phyloP scores from a whole-genome alignment of 305 asterid genomes.

The Fraxinus sp. region DNA sequence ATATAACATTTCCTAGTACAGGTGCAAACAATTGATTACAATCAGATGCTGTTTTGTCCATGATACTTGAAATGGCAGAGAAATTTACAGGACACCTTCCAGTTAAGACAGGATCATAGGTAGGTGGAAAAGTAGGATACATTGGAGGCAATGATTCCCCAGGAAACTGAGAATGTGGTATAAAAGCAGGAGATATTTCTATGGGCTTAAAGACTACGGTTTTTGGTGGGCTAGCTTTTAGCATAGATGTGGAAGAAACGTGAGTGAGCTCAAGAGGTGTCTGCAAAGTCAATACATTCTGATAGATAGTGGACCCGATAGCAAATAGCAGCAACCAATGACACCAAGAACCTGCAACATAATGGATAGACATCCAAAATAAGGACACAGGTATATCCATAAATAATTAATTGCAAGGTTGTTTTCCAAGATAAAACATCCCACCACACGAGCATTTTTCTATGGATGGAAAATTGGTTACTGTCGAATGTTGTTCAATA shows the following conservation, averaged over 20 bases:
- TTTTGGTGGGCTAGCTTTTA: constrained; percentile 60
- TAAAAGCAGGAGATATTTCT: constrained; percentile 79
- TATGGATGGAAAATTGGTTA: background rate
- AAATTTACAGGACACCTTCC: constrained; percentile 94
- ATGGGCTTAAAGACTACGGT: constrained; percentile 73
- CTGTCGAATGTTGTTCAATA: background rate
- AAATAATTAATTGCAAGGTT: background rate
- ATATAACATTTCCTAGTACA: constrained; percentile 80
- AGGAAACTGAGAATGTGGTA: constrained; percentile 67
- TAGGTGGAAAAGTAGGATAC: constrained; percentile 78
- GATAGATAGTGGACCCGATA: constrained; percentile 62
- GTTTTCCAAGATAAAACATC: background rate
- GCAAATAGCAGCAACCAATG: constrained; percentile 52
- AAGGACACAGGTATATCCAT: background rate
- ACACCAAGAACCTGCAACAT: constrained; percentile 63
- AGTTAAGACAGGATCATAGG: constrained; percentile 82
- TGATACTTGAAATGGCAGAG: constrained; percentile 68
- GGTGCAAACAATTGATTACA: constrained; percentile 72
- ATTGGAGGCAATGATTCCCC: constrained; percentile 80
- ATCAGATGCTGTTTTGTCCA: constrained; percentile 87
- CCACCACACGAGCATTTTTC: background rate
- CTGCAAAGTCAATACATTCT: constrained; percentile 46
- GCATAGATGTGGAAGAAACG: constrained; percentile 45
- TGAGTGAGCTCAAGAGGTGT: constrained; percentile 35
- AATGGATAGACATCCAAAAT: constrained; percentile 11